Evolutionary conservation across 2,329 filamentous ascomycete species (phyloP).

Genomic region (Trichophyton rubrum): DNA sequence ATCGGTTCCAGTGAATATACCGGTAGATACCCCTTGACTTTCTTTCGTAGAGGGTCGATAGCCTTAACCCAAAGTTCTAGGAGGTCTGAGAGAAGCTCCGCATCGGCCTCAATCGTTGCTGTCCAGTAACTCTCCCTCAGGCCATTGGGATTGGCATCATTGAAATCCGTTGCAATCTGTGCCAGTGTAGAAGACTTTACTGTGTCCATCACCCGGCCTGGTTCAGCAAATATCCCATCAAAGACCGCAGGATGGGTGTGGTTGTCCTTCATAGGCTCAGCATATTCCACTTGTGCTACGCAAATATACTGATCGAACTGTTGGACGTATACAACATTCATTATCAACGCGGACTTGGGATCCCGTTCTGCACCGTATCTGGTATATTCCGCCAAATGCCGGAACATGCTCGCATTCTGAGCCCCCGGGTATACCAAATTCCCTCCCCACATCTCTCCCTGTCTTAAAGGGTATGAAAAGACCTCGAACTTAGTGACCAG

Average conservation of each 20-base stretch:
- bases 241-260: neutral
- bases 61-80: slow-evolving; percentile 6
- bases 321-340: slow-evolving; percentile 23
- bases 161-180: neutral
- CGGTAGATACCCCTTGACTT: neutral
- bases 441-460: slow-evolving; percentile 31
- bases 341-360: slow-evolving; percentile 23
- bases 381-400: slow-evolving; percentile 8
- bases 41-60: neutral
- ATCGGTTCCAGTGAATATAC: neutral
- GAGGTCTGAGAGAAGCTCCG: slow-evolving; percentile 2
- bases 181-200: slow-evolving; percentile 6
- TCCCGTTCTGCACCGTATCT: slow-evolving; percentile 16
- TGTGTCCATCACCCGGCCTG: slow-evolving; percentile 25
- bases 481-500: slow-evolving; percentile 32
- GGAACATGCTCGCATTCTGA: slow-evolving; percentile 13
- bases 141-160: slow-evolving; percentile 5
- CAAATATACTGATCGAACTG: slow-evolving; percentile 19
- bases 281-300: slow-evolving; percentile 27
- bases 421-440: slow-evolving; percentile 20
- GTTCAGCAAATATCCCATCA: slow-evolving; percentile 21
- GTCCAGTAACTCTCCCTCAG: slow-evolving; percentile 7
- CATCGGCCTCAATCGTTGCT: slow-evolving; percentile 6
- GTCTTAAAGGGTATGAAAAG: slow-evolving; percentile 22
- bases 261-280: slow-evolving; percentile 19